phyloP scores from a whole-genome alignment of 2,329 filamentous ascomycete genomes.

The Penicillium aurantiogriseum region DNA sequence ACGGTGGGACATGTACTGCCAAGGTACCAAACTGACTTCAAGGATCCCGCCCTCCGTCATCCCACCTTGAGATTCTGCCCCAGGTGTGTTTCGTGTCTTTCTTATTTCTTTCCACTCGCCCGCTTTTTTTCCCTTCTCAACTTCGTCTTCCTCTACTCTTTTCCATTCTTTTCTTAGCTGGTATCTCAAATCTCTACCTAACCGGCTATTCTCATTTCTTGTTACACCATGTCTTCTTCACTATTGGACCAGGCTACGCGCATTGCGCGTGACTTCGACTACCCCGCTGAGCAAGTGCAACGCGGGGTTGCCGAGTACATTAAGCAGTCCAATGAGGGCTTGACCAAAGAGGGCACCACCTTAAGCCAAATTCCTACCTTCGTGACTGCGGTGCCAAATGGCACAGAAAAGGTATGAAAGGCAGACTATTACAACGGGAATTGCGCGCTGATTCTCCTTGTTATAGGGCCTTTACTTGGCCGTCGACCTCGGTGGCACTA shows the following conservation, averaged over 20 bases:
- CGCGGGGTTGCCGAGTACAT: slow-evolving; percentile 82
- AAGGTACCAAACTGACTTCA: slow-evolving; percentile 33
- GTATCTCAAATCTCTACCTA: background rate
- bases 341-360: slow-evolving; percentile 73
- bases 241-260: slow-evolving; percentile 70
- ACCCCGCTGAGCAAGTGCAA: slow-evolving; percentile 73
- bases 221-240: slow-evolving; percentile 32
- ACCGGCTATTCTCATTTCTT: slow-evolving; percentile 6
- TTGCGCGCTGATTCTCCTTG: slow-evolving; percentile 16
- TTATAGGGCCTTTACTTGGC: slow-evolving; percentile 85
- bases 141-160: background rate
- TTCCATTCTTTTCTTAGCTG: background rate
- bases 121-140: background rate
- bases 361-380: slow-evolving; percentile 97
- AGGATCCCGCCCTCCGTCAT: slow-evolving; percentile 26
- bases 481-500: slow-evolving; percentile 96
- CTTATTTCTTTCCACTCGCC: background rate
- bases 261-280: slow-evolving; percentile 83
- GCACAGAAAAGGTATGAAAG: slow-evolving; percentile 80
- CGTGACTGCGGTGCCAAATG: slow-evolving; percentile 92
- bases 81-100: background rate
- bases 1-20: slow-evolving; percentile 1
- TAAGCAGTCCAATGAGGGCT: slow-evolving; percentile 80
- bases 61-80: slow-evolving; percentile 11
- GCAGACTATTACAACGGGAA: background rate